A percentile compares a stretch with the other conserved stretches of the same genome.
phyloP scores from a whole-genome alignment of 345 rosid genomes.

The Gossypium raimondii region DNA sequence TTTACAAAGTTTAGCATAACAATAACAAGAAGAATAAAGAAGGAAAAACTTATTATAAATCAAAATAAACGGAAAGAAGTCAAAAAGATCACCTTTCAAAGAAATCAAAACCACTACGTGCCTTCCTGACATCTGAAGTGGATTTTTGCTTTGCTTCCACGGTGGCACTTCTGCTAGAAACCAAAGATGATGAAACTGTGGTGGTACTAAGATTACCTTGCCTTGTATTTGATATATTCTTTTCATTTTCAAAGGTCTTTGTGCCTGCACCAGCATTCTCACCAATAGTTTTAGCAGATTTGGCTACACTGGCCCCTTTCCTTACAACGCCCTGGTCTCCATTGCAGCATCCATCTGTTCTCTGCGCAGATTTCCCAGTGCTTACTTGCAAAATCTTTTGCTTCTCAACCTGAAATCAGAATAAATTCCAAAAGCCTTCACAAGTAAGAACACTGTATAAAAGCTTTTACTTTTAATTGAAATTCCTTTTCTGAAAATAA shows the following conservation, averaged over 20 bases:
- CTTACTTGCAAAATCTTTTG: constrained; percentile 73
- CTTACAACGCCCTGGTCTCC: constrained; percentile 26
- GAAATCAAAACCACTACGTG: constrained; percentile 42
- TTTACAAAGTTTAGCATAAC: constrained; percentile 5
- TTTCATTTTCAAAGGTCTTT: constrained; percentile 13
- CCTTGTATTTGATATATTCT: constrained; percentile 25
- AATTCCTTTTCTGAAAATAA: background rate
- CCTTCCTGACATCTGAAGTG: constrained; percentile 44
- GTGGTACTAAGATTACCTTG: constrained; percentile 26
- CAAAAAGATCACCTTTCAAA: constrained; percentile 63
- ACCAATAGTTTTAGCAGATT: constrained; percentile 12
- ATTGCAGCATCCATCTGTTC: constrained; percentile 33
- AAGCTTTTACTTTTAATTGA: background rate
- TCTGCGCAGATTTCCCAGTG: constrained; percentile 38
- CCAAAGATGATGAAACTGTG: constrained; percentile 29
- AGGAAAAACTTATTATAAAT: background rate
- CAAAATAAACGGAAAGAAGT: background rate
- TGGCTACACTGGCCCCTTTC: constrained; percentile 17
- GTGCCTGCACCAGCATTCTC: constrained; percentile 8
- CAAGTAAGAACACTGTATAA: background rate
- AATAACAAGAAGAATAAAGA: background rate
- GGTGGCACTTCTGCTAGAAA: constrained; percentile 25
- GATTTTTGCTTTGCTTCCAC: constrained; percentile 26
- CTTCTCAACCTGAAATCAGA: constrained; percentile 67
- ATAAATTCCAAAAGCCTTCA: background rate